Conservation (phyloP, 1,284 basidiomycete genomes). For the Microbotryum silenes-acaulis region DNA sequence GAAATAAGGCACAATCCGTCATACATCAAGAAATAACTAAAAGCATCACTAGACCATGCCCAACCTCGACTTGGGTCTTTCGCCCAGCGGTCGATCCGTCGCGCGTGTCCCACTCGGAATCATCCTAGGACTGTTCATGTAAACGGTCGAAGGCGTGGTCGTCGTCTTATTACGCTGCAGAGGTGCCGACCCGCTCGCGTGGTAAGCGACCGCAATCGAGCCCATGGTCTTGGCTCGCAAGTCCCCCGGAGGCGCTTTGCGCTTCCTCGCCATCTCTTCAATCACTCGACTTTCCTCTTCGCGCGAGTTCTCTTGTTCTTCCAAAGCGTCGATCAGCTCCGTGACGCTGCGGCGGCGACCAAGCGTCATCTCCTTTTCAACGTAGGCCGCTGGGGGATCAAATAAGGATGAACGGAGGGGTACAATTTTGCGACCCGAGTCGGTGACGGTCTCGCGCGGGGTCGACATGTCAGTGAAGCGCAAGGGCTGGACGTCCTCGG, state of each 20-base stretch:
- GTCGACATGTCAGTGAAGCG: neutral
- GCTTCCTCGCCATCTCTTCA: conserved; percentile 14
- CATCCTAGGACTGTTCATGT: too few relatives aligned
- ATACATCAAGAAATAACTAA: too few relatives aligned
- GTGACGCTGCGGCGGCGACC: conserved; percentile 6
- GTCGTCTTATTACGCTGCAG: too few relatives aligned
- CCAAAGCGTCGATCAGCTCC: conserved; percentile 20
- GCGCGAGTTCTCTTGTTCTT: conserved; percentile 19
- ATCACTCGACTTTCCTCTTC: conserved; percentile 25
- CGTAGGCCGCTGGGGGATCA: neutral
- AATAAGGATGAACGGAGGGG: conserved; percentile 10
- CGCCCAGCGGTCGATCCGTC: too few relatives aligned
- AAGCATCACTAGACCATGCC: too few relatives aligned
- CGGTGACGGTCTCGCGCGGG: conserved; percentile 5
- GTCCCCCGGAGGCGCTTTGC: conserved; percentile 15
- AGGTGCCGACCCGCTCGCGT: too few relatives aligned
- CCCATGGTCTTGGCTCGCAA: neutral
- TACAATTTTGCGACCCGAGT: conserved; percentile 6
- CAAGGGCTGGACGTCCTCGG: neutral
- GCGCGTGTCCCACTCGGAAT: too few relatives aligned
- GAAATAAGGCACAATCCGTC: too few relatives aligned
- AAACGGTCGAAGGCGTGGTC: too few relatives aligned
- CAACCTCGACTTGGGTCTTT: too few relatives aligned
- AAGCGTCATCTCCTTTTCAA: too few relatives aligned
- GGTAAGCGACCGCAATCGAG: too few relatives aligned